Evolutionary conservation across 129 eudicot species (phyloP).

Genomic region (Sambucus nigra): DNA sequence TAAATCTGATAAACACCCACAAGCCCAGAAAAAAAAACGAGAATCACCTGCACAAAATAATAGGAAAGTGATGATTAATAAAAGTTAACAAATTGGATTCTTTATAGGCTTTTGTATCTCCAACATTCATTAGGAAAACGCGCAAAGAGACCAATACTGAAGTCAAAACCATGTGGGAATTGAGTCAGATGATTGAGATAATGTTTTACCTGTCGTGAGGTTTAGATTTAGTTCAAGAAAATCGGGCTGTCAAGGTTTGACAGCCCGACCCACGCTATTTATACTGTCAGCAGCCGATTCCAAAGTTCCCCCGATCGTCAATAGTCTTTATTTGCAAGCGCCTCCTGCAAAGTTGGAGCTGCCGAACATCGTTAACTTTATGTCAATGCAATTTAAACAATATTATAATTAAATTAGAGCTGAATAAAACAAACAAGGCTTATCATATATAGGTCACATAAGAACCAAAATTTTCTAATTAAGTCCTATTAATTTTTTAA

Average conservation of each 20-base stretch:
- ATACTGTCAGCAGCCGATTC: not conserved
- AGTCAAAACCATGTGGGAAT: conserved; percentile 8
- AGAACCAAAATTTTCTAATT: no score
- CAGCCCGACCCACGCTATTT: conserved; percentile 20
- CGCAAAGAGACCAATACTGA: not conserved
- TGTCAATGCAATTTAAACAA: no score
- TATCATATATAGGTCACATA: no score
- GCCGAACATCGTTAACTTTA: no score
- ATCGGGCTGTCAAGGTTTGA: conserved; percentile 50
- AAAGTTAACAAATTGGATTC: not conserved
- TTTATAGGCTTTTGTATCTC: not conserved
- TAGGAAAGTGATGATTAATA: not conserved
- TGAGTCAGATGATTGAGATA: conserved; percentile 12
- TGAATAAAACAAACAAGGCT: no score
- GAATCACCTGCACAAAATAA: conserved; percentile 7
- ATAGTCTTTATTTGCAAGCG: not conserved
- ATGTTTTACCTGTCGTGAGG: conserved; percentile 26
- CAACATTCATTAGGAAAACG: conserved; percentile 8
- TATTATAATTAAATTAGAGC: no score
- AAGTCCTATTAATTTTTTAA: no score
- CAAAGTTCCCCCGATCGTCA: no score
- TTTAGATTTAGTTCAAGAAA: conserved; percentile 14
- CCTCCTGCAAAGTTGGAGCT: conserved; percentile 5
- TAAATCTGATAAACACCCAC: conserved; percentile 17
- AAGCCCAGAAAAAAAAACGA: not conserved